Evolutionary conservation across 768 basidiomycete species (phyloP).

Genomic region (Collybia mongolica): DNA sequence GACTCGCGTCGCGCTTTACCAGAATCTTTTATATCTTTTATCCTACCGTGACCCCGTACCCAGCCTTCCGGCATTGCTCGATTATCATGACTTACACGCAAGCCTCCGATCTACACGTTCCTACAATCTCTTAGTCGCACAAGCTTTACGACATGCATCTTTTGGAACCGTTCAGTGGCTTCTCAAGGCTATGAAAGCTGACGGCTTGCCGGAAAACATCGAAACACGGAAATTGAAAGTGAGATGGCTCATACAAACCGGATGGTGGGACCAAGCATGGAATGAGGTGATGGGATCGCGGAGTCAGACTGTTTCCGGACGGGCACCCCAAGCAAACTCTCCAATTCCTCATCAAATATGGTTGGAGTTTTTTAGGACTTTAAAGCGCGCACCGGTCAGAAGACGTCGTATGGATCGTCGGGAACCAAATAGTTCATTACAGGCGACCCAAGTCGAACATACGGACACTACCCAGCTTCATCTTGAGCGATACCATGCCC

Average conservation of each 20-base stretch:
- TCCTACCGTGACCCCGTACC: constrained; percentile 26
- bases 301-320: too few species aligned
- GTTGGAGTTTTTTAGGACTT: constrained; percentile 47
- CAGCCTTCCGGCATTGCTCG: constrained; percentile 37
- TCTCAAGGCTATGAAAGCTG: constrained; percentile 44
- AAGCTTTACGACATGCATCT: constrained; percentile 51
- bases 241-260: constrained; percentile 55
- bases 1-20: constrained; percentile 33
- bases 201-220: constrained; percentile 39
- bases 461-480: constrained; percentile 6
- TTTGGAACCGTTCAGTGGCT: constrained; percentile 46
- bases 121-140: constrained; percentile 41
- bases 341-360: constrained; percentile 19
- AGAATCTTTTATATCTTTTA: constrained; percentile 39
- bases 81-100: constrained; percentile 44
- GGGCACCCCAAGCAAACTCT: constrained; percentile 4
- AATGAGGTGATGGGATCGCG: constrained; percentile 23
- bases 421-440: neutral
- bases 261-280: constrained; percentile 62
- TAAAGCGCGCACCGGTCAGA: constrained; percentile 33
- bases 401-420: constrained; percentile 13
- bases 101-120: constrained; percentile 38
- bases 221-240: constrained; percentile 58
- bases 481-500: constrained; percentile 29
- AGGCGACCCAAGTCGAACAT: neutral